A percentile compares a stretch with the other conserved stretches of the same genome.
These are phyloP conservation scores for Dimargaris verticillata DNA, from an alignment of 192 early-diverging fungal genomes.

Conservation along the genomic window DNA sequence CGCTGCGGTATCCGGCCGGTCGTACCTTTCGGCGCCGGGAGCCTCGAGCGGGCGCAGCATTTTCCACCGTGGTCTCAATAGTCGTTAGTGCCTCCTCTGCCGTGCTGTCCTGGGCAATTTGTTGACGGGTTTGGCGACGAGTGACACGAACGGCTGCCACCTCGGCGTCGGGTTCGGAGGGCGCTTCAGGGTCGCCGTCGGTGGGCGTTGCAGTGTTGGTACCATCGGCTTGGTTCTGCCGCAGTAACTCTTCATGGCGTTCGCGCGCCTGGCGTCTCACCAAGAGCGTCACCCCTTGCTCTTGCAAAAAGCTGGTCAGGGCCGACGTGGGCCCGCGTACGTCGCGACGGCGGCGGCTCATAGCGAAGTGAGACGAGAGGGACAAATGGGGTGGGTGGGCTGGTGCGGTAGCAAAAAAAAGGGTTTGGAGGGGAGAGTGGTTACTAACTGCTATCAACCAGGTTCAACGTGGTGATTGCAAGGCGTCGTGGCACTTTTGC, in stretches of 20 bases:
- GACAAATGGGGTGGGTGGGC: no score
- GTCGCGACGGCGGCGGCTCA: not conserved
- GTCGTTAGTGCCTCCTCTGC: slow-evolving; percentile 8
- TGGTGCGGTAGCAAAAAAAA: no score
- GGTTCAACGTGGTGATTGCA: no score
- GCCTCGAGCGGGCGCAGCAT: slow-evolving; percentile 6
- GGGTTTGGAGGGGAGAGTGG: no score
- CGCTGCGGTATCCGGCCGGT: slow-evolving; percentile 12
- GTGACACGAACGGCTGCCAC: slow-evolving; percentile 11
- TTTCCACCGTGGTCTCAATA: not conserved
- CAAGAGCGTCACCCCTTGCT: slow-evolving; percentile 20
- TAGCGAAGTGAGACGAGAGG: no score
- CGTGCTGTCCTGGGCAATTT: not conserved
- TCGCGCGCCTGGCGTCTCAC: slow-evolving; percentile 4
- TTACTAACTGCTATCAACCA: no score
- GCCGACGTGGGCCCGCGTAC: slow-evolving; percentile 24
- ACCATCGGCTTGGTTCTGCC: not conserved
- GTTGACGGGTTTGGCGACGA: slow-evolving; percentile 1
- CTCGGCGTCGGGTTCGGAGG: slow-evolving; percentile 22
- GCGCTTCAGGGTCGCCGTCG: slow-evolving; percentile 15
- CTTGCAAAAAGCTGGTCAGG: slow-evolving; percentile 26
- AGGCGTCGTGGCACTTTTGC: no score
- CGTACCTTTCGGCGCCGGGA: slow-evolving; percentile 10
- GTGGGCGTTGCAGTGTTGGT: not conserved
- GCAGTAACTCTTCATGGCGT: slow-evolving; percentile 1